A percentile compares a stretch with the other conserved stretches of the same genome.
phyloP scores from a whole-genome alignment of 208 protist genomes.

The Acanthamoeba polyphaga region DNA sequence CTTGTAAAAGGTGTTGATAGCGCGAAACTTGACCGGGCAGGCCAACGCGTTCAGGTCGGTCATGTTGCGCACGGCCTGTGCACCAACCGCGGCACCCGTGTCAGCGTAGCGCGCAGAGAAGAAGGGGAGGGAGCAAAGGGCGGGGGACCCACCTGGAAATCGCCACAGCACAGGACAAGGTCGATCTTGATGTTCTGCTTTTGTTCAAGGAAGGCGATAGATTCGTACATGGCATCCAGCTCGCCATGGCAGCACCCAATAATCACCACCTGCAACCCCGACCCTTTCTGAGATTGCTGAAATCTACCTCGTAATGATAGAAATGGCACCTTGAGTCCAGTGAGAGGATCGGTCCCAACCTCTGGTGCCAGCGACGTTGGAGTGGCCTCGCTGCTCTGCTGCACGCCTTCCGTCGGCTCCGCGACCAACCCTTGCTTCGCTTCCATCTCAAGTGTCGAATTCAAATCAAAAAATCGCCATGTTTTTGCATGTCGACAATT shows the following conservation, averaged over 20 bases:
- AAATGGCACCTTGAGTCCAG: neutral
- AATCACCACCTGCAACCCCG: conserved; percentile 93
- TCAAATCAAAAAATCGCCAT: too few relatives aligned
- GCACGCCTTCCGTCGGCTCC: too few relatives aligned
- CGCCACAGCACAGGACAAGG: conserved; percentile 98
- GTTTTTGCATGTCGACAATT: too few relatives aligned
- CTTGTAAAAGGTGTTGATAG: conserved; percentile 96
- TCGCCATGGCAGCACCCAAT: conserved; percentile 99
- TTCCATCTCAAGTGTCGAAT: too few relatives aligned
- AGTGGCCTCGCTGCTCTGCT: neutral
- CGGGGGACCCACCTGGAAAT: conserved; percentile 96
- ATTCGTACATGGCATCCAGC: conserved; percentile 96
- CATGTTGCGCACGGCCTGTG: conserved; percentile 92
- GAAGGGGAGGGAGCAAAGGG: conserved; percentile 65
- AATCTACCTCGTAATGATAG: too few relatives aligned
- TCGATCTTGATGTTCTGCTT: conserved; percentile 94
- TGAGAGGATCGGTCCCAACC: neutral
- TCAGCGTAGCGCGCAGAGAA: neutral
- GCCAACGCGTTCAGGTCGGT: conserved; percentile 96
- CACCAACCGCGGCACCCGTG: neutral
- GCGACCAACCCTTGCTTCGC: neutral
- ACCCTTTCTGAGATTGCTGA: too few relatives aligned
- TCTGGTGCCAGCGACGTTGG: neutral
- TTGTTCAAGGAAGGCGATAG: conserved; percentile 87
- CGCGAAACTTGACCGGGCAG: conserved; percentile 96